These are phyloP conservation scores for Aspergillus costaricaensis DNA, from an alignment of 2,329 filamentous ascomycete genomes.

Conservation along the genomic window DNA sequence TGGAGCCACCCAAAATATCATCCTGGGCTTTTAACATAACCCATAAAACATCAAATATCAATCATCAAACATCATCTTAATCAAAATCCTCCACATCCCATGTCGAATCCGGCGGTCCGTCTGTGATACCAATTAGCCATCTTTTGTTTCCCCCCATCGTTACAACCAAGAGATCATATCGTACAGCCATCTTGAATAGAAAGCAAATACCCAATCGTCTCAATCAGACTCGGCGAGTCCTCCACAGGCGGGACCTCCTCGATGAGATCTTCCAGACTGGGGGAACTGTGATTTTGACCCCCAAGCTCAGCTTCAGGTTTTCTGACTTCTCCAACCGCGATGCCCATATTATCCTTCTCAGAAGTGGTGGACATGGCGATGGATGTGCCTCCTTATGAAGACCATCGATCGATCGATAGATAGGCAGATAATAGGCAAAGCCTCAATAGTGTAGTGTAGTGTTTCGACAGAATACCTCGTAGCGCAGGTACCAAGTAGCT, in stretches of 20 bases:
- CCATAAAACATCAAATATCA: neutral
- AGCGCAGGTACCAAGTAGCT: neutral
- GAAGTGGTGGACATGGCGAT: neutral
- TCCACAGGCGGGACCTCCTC: neutral
- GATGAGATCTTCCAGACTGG: neutral
- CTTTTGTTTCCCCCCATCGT: neutral
- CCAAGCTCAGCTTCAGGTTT: neutral
- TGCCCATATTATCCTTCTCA: neutral
- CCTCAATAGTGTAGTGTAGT: neutral
- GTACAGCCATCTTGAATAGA: neutral
- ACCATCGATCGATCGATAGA: no score
- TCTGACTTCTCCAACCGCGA: neutral
- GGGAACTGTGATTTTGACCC: neutral
- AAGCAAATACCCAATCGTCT: constrained; percentile 1
- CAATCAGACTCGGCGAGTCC: neutral
- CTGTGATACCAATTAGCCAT: neutral
- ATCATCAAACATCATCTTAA: neutral
- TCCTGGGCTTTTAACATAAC: neutral
- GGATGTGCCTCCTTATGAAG: neutral
- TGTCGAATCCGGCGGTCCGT: neutral
- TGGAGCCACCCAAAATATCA: neutral
- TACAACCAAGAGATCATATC: neutral
- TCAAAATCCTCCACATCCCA: constrained; percentile 1
- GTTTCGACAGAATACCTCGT: neutral
- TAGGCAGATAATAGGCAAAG: neutral